Base-by-base conservation (phyloP, 495 filamentous ascomycete species). In the Immersiella caudata region DNA sequence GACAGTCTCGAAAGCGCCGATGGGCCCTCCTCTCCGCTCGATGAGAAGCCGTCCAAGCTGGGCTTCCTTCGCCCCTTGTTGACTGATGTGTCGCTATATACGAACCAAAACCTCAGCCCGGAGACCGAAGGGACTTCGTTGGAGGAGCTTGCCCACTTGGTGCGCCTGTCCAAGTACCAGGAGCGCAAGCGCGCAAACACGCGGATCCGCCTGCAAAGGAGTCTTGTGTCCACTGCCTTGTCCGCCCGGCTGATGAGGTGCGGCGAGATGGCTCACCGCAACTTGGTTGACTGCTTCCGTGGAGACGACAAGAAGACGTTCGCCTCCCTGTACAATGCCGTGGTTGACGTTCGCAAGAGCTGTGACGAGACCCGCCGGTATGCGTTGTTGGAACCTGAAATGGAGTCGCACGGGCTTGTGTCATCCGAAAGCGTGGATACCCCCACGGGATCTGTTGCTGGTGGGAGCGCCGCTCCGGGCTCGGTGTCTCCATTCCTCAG, bases 301-400 rank as follows among this genome's bases (percentile, higher is more conserved):
- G 88, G 90, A 57, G 94, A 96, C 75, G 93, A 97, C 78, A 96
- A 95, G 81, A 88, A 88, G 72, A 89, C 84, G 70, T 99, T 99
- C 80, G 90, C 90, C 62, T 86, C 86, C 73, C 82, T 97, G 56
- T 97, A 94, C 77, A 91, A 94, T 82, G 90, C 92, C 59, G 84
- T 97, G 67, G 89, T 93, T 80, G 92, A 97, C 79, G 90, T 97
- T 59, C 87, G 90, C 78, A 91, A 91, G 73, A 93, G 91, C 26
- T 96, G 92, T 82, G 89, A 91, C 73, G 85, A 87, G 66, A 89
- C 85, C 29, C 83, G 87, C 64, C 82, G 86, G 35, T 90, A 88
- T 81, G 89, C 88, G 50, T 77, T 90, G 35, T 72, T 91, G 79
- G 89, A 90, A 68, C 87, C 86, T 9, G 89, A 91, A 74, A 82